Conservation (phyloP, 345 rosid species). For the Sonneratia caseolaris region DNA sequence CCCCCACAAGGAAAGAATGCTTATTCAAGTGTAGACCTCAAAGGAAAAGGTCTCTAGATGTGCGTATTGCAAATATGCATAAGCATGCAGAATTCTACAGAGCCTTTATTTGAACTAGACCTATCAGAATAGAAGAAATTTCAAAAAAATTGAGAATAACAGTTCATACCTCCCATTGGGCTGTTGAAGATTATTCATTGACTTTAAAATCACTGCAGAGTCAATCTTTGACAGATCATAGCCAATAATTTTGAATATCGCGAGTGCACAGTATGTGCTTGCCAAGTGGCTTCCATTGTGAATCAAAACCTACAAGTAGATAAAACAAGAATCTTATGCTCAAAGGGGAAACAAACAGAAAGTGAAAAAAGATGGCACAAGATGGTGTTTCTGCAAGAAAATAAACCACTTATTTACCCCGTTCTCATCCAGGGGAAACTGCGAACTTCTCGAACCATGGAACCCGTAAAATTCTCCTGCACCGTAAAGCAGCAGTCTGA, state of each 20-base stretch:
- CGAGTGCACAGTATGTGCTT: slow-evolving; percentile 76
- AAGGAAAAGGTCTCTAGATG: background rate
- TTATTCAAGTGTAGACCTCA: background rate
- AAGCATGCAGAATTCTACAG: background rate
- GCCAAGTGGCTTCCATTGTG: slow-evolving; percentile 68
- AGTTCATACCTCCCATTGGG: slow-evolving; percentile 67
- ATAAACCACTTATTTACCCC: slow-evolving; percentile 31
- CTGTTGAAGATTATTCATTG: slow-evolving; percentile 81
- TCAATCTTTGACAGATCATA: slow-evolving; percentile 43
- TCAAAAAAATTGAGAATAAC: background rate
- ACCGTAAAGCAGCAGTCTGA: slow-evolving; percentile 4
- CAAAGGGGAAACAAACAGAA: background rate
- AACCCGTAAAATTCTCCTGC: slow-evolving; percentile 86
- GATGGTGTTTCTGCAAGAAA: background rate
- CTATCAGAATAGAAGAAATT: background rate
- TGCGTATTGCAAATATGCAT: background rate
- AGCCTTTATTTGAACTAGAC: background rate
- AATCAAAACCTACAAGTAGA: slow-evolving; percentile 29
- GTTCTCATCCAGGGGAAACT: slow-evolving; percentile 37
- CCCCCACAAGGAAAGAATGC: background rate
- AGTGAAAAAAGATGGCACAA: background rate
- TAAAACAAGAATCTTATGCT: slow-evolving; percentile 4
- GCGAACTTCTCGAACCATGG: slow-evolving; percentile 66
- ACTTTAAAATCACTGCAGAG: slow-evolving; percentile 33
- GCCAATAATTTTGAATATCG: slow-evolving; percentile 58